Evolutionary conservation across 495 filamentous ascomycete genomes (phyloP), one percentile per base, ranked within the genome.

Genomic region (Xylaria bambusicola): DNA sequence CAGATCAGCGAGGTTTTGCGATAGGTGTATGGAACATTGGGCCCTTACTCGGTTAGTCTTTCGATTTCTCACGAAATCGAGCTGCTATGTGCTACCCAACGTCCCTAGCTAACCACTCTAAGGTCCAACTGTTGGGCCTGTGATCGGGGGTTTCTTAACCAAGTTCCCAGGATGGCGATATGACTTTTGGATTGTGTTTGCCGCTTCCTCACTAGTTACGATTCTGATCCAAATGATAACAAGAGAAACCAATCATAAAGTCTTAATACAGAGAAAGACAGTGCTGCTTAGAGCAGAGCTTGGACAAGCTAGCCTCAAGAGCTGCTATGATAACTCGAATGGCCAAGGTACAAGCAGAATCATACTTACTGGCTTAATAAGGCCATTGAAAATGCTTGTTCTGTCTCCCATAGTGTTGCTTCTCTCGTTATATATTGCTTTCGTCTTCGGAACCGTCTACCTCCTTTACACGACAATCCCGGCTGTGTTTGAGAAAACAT

Each of bases 381-480:
- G 84, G 0, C 84, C 84, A 1, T 62, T 73, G 9, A 85, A 84
- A 61, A 78, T 87, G 75, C 74, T 87, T 13, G 66, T 83, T 40
- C 71, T 76, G 48, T 86, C 74, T 20, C 86, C 88, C 2, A 88
- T 92, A 57, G 84, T 90, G 40, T 80, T 87, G 53, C 71, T 86
- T 45, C 77, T 92, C 4, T 88, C 84, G 10, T 58, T 90, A 2
- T 93, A 92, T 73, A 85, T 91, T 75, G 82, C 87, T 38, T 86
- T 91, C 60, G 77, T 86, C 5, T 93, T 92, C 69, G 87, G 88
- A 17, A 85, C 86, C 31, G 72, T 92, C 6, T 93, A 92, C 71
- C 84, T 94, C 60, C 81, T 92, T 54, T 90, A 89, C 77, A 87
- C 84, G 45, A 87, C 86, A 8, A 84, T 88, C 69, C 84, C 87